Evolutionary conservation across 768 basidiomycete genomes (phyloP).

Genomic region (Pulveroboletus sp.): DNA sequence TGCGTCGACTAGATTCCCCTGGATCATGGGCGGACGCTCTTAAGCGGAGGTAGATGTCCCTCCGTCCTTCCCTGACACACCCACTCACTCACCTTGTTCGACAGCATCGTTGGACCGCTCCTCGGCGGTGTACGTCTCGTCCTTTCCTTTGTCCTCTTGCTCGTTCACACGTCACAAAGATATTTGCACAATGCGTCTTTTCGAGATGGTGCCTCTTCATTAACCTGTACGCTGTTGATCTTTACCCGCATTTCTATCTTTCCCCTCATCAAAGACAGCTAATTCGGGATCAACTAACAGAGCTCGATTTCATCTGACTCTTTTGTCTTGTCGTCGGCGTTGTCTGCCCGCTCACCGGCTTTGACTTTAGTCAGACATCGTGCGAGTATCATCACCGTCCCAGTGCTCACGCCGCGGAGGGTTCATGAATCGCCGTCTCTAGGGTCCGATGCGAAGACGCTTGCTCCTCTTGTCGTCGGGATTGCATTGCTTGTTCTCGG

Average conservation of each 20-base stretch:
- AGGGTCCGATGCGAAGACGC: constrained; percentile 61
- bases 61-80: no score
- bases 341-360: constrained; percentile 65
- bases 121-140: constrained; percentile 62
- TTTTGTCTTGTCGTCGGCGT: constrained; percentile 58
- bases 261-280: constrained; percentile 57
- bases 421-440: background rate
- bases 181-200: constrained; percentile 64
- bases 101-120: constrained; percentile 66
- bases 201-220: constrained; percentile 85
- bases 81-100: background rate
- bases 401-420: background rate
- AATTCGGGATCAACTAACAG: constrained; percentile 50
- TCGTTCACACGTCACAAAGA: constrained; percentile 31
- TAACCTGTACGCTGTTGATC: constrained; percentile 46
- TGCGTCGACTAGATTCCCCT: no score
- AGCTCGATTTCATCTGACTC: constrained; percentile 73
- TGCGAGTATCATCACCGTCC: constrained; percentile 42
- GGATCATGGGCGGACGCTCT: no score
- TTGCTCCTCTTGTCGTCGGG: constrained; percentile 58
- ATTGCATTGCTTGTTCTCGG: constrained; percentile 46
- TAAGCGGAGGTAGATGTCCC: no score
- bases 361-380: constrained; percentile 61
- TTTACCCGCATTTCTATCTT: background rate
- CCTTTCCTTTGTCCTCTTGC: no score